Evolutionary conservation across 176 grass and related monocot species (phyloP).

Genomic region (Rhynchospora tenuis): DNA sequence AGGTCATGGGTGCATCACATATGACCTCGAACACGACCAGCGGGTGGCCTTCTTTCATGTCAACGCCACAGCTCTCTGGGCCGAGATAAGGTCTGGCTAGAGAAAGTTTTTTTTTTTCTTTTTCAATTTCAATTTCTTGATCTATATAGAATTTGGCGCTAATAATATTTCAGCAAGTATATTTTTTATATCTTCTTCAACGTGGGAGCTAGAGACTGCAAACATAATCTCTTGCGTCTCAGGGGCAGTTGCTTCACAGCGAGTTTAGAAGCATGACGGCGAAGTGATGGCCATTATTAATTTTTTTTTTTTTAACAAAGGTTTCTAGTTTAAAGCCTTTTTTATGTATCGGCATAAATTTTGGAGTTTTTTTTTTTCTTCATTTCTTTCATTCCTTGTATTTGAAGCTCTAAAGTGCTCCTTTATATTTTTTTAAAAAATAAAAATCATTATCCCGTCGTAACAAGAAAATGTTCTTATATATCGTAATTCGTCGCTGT

Average conservation of each 20-base stretch:
- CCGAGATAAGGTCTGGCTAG: background rate
- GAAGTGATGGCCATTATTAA: background rate
- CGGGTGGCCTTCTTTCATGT: background rate
- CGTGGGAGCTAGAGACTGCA: background rate
- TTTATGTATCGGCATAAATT: background rate
- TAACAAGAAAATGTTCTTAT: no score
- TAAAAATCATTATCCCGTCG: no score
- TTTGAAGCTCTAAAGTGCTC: background rate
- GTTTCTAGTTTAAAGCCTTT: background rate
- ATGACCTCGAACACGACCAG: background rate
- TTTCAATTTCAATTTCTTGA: background rate
- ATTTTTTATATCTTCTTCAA: background rate
- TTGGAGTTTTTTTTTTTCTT: background rate
- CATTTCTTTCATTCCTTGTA: background rate
- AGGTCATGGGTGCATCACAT: background rate
- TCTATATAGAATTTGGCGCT: background rate
- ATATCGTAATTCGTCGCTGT: no score
- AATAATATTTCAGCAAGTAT: background rate
- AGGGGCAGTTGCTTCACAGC: background rate
- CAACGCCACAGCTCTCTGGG: background rate
- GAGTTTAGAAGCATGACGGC: background rate
- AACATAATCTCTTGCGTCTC: background rate
- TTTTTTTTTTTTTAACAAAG: background rate
- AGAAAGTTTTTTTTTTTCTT: background rate
- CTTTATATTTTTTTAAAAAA: no score